Base-by-base conservation (phyloP, 192 early-diverging fungal species). In the Coemansia sp. region DNA sequence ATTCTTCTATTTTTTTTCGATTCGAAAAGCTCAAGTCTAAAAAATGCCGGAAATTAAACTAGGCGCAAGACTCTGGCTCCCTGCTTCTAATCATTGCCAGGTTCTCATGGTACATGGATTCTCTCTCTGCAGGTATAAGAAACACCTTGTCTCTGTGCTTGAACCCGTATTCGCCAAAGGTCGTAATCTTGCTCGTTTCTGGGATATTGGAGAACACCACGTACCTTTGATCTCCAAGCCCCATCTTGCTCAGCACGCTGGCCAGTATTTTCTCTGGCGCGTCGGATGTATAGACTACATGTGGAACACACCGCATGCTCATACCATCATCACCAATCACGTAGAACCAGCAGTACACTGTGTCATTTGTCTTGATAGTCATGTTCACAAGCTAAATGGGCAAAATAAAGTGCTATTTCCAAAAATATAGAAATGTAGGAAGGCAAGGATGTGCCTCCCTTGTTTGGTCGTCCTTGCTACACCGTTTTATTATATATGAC, bases 61-160 rank as follows among this genome's bases (percentile, higher is more conserved):
- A 23, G 3, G 32, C 32, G 14, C 19, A 54, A 8, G 20, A 3
- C 22, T 10, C 52, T 13, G 42, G 52, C 52, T 25, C 52, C 42
- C 13, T 45, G 42, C 42, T 45, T 45, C 15, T 5, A 10, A 45
- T 45, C 42, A 45, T 45, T 3, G 42, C 42, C 42, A 45, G 15
- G 42, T 45, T 45, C 15, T 45, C 42, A 2, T 45, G 42, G 14
- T 45, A 45, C 42, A 45, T 45, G 42, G 42, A 3, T 17, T 45
- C 42, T 45, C 42, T 45, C 15, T 45, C 42, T 45, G 42, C 42
- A 17, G 42, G 42, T 13, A 45, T 45, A 17, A 45, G 42, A 45
- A 45, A 45, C 14, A 45, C 42, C 42, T 17, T 45, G 42, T 45
- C 42, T 45, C 42, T 45, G 42, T 45, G 42, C 42, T 45, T 45